These are phyloP conservation scores for Mycena crocata DNA, from an alignment of 768 basidiomycete species.

Conservation along the genomic window DNA sequence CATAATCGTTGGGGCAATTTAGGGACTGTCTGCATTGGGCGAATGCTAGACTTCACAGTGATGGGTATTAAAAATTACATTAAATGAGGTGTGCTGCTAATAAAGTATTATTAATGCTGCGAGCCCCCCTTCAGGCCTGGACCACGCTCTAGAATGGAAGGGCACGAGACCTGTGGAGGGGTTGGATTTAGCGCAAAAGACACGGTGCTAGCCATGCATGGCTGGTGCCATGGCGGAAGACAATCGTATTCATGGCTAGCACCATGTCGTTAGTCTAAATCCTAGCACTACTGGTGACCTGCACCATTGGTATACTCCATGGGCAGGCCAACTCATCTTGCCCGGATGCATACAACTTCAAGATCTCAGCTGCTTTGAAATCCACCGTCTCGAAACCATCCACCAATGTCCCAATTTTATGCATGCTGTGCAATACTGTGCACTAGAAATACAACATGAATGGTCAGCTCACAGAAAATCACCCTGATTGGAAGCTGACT, in stretches of 20 bases:
- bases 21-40: too few species aligned
- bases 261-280: neutral
- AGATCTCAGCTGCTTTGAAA: neutral
- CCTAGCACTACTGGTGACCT: neutral
- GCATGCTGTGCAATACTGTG: neutral
- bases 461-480: neutral
- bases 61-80: too few species aligned
- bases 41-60: too few species aligned
- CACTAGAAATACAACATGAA: conserved; percentile 17
- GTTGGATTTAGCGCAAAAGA: neutral
- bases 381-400: neutral
- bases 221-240: neutral
- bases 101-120: too few species aligned
- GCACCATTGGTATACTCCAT: too few species aligned
- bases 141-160: neutral
- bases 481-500: conserved; percentile 9
- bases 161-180: neutral
- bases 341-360: neutral
- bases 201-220: neutral
- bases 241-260: neutral
- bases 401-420: conserved; percentile 4
- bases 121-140: neutral
- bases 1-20: too few species aligned
- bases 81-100: too few species aligned
- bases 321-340: conserved; percentile 4